Conservation (phyloP, 768 basidiomycete genomes). For the Trametes coccinea region DNA sequence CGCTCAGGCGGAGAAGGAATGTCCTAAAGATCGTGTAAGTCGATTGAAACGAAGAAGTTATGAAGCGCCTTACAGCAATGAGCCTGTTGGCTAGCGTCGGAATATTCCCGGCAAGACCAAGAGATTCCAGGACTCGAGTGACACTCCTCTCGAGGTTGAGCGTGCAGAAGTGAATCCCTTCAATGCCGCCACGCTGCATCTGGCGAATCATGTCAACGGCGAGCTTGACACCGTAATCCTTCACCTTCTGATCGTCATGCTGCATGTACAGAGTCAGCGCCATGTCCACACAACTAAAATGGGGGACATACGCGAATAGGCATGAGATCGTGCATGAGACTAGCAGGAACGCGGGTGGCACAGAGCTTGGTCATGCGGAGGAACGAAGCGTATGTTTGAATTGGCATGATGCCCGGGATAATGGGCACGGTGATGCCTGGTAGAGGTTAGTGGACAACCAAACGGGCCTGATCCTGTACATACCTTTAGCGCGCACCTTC, state of each 20-base stretch:
- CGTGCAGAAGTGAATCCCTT: conserved; percentile 92
- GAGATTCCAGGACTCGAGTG: conserved; percentile 74
- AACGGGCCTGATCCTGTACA: conserved; percentile 21
- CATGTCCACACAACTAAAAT: not conserved
- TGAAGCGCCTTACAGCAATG: conserved; percentile 51
- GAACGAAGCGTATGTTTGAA: conserved; percentile 95
- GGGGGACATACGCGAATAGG: conserved; percentile 64
- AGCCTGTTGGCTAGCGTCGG: conserved; percentile 58
- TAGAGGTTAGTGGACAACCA: not conserved
- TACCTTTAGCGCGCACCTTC: conserved; percentile 73
- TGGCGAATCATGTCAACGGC: conserved; percentile 77
- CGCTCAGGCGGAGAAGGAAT: conserved; percentile 32
- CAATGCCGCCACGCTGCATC: conserved; percentile 54
- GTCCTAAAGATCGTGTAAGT: conserved; percentile 35
- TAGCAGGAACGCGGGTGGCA: conserved; percentile 70
- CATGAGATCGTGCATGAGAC: conserved; percentile 65
- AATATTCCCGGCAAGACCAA: conserved; percentile 64
- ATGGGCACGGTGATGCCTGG: conserved; percentile 88
- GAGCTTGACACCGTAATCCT: conserved; percentile 89
- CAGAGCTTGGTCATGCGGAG: conserved; percentile 88
- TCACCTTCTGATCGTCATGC: conserved; percentile 93
- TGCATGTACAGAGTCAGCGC: conserved; percentile 33
- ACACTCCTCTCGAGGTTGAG: conserved; percentile 97
- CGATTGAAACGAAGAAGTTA: not conserved
- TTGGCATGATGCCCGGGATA: conserved; percentile 96